Evolutionary conservation across 257 asterid species (phyloP), one percentile per base, ranked within the genome.

Genomic region (Petunia axillaris): DNA sequence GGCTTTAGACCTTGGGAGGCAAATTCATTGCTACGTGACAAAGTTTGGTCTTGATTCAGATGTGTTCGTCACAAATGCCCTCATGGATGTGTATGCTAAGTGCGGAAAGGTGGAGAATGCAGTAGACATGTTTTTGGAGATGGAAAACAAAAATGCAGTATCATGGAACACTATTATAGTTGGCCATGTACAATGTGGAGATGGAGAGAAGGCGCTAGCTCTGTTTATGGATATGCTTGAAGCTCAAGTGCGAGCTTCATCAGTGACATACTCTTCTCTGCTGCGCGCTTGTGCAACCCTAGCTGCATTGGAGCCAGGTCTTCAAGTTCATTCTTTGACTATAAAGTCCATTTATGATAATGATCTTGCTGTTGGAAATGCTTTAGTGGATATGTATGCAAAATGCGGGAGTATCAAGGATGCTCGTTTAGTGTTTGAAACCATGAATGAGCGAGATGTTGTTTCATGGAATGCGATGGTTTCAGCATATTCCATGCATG

Each of bases 121-220:
- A 4, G 82, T 83, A 88, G 78, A 87, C 44, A 81, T 95, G 87
- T 93, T 95, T 82, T 63, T 57, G 82, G 89, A 82, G 82, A 87
- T 85, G 1, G 79, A 65, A 63, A 87, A 89, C 66, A 95, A 66
- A 80, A 95, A 92, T 58, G 98, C 85, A 76, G 94, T 95, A 75
- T 93, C 99, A 6, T 95, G 99, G 99, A 95, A 95, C 84, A 95
- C 99, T 37, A 79, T 93, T 83, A 89, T 93, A 76, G 98, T 95
- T 64, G 94, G 91, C 64, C 91, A 86, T 82, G 97, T 93, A 63
- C 99, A 92, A 79, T 82, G 77, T 65, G 98, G 96, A 36, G 92
- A 93, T 50, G 91, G 86, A n/a, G 97, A 90, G 83, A 84, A 86
- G 74, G 98, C 97, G 25, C 85, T 95, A 75, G 78, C 38, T 59